Base-by-base conservation (phyloP, 257 asterid genomes). In the Scutellaria baicalensis region DNA sequence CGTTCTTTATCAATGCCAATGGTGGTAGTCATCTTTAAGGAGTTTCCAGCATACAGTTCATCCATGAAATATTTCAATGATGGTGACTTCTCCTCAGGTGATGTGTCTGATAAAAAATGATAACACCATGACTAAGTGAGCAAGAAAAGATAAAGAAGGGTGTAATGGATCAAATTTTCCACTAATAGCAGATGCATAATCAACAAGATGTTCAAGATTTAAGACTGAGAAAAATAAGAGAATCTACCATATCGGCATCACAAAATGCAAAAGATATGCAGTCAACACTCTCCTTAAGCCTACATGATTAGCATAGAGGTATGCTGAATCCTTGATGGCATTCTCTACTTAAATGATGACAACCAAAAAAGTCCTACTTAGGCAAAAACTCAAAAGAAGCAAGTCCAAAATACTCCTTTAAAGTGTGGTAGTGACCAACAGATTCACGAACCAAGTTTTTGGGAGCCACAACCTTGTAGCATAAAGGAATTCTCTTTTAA, bases 21-120 rank as follows among this genome's bases (percentile, higher is more conserved):
- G 70, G 89, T 80, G 73, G 96, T 84, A 58, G 99, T 94, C 79
- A 87, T 88, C 78, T 87, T 83, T 76, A 94, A 82, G 73, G 98
- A 89, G 83, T 92, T 85, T 62, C 98, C 98, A 64, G 91, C 92
- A 73, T 85, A 68, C 88, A 94, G 78, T 79, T 91, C 97, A 69
- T 91, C 99, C 89, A 85, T 77, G 80, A 91, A 94, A 85, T 83
- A 89, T 73, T 79, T 86, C 78, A 86, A 52, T n/a, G 98, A 98
- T 45, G 97, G 99, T 45, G 97, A 91, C 73, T 70, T 88, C 78
- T 85, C 98, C 81, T 75, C 70, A 27, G 88, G 88, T 70, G 73
- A 76, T 50, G 83, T 66, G 65, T 77, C 98, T 91, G 84, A 10
- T 43, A 66, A 45, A 54, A 58, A 70, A 77, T 35, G 66, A 71